Evolutionary conservation across 176 grass and related monocot genomes (phyloP), one percentile per base, ranked within the genome.

Genomic region (Urochloa ruziziensis): DNA sequence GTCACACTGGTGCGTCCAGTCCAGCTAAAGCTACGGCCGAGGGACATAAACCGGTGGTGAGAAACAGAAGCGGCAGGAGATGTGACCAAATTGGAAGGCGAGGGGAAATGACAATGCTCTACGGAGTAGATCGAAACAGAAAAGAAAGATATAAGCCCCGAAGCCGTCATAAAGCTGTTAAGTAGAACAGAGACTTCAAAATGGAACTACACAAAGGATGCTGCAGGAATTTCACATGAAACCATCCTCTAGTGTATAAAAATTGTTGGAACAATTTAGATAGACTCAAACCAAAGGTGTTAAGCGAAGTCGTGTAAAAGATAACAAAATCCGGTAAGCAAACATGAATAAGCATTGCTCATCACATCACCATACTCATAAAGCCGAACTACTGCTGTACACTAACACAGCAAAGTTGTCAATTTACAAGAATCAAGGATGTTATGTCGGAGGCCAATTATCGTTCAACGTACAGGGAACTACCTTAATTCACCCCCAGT

Each of bases 281-380:
- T 46, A 57, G 34, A 66, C 59, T 3, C 33, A 40, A 61, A 65
- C 11, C 29, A 30, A 24, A 12, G 17, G n/a, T n/a, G n/a, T n/a
- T n/a, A n/a, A n/a, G n/a, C n/a, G n/a, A n/a, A n/a, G n/a, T n/a
- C n/a, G n/a, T n/a, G n/a, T n/a, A n/a, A n/a, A 44, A 2, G 35
- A 25, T 3, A n/a, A n/a, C n/a, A 58, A 39, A 52, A 51, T 24
- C 19, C 7, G 15, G 25, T 44, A 24, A 65, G 10, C 16, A 79
- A 71, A 73, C 25, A 18, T 32, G 35, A 51, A 57, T 19, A 74
- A 46, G 14, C 17, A 37, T 17, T 44, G 15, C 36, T 72, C 16
- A 81, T 81, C 68, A 86, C 18, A 74, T 47, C 30, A n/a, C n/a
- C n/a, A 85, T 43, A 67, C 4, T 29, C 49, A 51, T 39, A 40